phyloP scores from a whole-genome alignment of 768 basidiomycete species.

The Filobasidium floriforme region DNA sequence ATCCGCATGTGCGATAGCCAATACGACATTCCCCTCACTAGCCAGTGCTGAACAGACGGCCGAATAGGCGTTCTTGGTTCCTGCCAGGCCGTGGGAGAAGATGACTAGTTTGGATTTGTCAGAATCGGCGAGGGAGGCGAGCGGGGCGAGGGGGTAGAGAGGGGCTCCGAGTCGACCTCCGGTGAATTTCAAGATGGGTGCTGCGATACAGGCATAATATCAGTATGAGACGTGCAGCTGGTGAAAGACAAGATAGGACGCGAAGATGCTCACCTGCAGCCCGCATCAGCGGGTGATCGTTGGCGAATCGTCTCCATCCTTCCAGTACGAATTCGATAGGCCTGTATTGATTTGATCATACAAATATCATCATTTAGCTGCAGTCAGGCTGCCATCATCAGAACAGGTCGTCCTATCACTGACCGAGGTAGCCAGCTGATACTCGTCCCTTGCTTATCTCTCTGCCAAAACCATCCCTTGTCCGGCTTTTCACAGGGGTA shows the following conservation, averaged over 20 bases:
- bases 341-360: no score
- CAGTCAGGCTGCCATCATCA: no score
- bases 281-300: conserved; percentile 13
- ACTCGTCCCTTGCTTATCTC: conserved; percentile 5
- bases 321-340: conserved; percentile 10
- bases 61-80: conserved; percentile 66
- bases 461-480: conserved; percentile 16
- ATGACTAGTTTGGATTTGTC: conserved; percentile 52
- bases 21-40: conserved; percentile 68
- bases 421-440: conserved; percentile 16
- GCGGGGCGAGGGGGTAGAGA: neutral
- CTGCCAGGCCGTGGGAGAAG: conserved; percentile 77
- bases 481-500: conserved; percentile 16
- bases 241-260: neutral
- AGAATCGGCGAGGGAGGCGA: conserved; percentile 43
- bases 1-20: conserved; percentile 76
- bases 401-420: neutral
- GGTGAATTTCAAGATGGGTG: conserved; percentile 11
- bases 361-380: no score
- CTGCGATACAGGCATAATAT: conserved; percentile 1
- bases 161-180: neutral
- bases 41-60: conserved; percentile 68
- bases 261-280: conserved; percentile 11
- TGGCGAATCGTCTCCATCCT: conserved; percentile 17
- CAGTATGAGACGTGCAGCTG: neutral